Percentiles rank a stretch among this genome's conserved stretches.
These are phyloP conservation scores for Triticum turgidum DNA, from an alignment of 176 grass and related monocot species.

Conservation along the genomic window DNA sequence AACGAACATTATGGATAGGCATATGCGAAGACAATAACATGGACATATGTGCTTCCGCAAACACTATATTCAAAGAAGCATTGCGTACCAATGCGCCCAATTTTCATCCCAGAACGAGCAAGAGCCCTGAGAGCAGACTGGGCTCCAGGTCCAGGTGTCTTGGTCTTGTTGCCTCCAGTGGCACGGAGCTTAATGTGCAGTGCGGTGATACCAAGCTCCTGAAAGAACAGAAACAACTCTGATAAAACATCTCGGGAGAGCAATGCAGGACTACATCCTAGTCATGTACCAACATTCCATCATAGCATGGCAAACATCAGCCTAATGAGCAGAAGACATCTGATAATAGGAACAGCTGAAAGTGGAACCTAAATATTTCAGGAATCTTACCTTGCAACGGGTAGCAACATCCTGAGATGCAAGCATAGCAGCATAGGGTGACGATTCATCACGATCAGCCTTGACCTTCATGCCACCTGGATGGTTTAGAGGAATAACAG, in stretches of 20 bases:
- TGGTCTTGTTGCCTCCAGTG: conserved; percentile 91
- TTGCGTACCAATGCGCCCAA: conserved; percentile 72
- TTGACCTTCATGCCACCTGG: conserved; percentile 93
- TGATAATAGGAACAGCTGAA: not conserved
- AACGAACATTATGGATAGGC: not conserved
- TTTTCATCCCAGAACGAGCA: conserved; percentile 92
- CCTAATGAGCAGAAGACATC: not conserved
- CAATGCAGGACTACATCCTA: not conserved
- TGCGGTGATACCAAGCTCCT: conserved; percentile 90
- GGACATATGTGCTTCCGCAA: not conserved
- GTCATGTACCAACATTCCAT: not conserved
- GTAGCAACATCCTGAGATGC: conserved; percentile 80
- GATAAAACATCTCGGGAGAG: not conserved
- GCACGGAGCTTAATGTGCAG: conserved; percentile 84
- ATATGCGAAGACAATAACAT: not conserved
- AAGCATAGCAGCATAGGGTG: conserved; percentile 96
- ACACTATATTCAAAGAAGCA: not conserved
- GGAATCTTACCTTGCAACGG: conserved; percentile 61
- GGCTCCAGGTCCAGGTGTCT: conserved; percentile 85
- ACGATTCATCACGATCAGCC: conserved; percentile 90
- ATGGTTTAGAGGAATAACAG: not conserved
- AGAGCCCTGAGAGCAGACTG: conserved; percentile 90
- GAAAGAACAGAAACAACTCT: not conserved
- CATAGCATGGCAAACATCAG: not conserved
- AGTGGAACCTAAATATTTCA: not conserved